Evolutionary conservation across 345 rosid species (phyloP), one percentile per base, ranked within the genome.

Genomic region (Psidium friedrichsthalianum): DNA sequence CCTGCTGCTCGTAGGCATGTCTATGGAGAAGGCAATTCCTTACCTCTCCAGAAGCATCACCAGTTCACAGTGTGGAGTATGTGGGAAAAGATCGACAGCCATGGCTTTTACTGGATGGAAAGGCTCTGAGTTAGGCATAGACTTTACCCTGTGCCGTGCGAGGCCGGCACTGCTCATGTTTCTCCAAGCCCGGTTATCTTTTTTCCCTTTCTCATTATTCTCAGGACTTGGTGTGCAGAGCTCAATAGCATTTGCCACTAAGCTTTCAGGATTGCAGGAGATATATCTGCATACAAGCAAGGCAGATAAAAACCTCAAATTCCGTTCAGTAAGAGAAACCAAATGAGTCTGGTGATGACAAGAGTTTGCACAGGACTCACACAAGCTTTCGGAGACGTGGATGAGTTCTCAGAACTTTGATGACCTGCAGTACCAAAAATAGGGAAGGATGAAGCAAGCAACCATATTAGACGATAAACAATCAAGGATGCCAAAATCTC

Each of bases 21-120:
- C 51, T 82, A 52, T 82, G 56, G 56, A 13, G 56, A 82, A 2
- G 82, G 56, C 8, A 32, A n/a, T 13, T 56, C 59, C 51, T 84
- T 90, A 95, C 92, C 96, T 93, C 89, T 96, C 93, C 87, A 96
- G 90, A 74, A 96, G 98, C 99, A 97, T 96, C 49, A 95, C 99
- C 98, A 95, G 89, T 90, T 97, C 98, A 74, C 98, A 96, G 86
- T 97, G 99, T 16, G 94, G 87, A n/a, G 98, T 96, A 69, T 97
- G 99, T 10, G 98, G 99, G 87, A 97, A 97, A 82, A 96, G 96
- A 89, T 97, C 99, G 20, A 96, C 96, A n/a, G 96, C 98, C 99
- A 93, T 96, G 85, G 99, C 98, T 88, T 94, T 97, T 16, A 97
- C 95, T 14, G 99, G 99, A 80, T 53, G 92, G 87, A 96, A 97